Conservation (phyloP, 768 basidiomycete species). For the Ramaria sp. region DNA sequence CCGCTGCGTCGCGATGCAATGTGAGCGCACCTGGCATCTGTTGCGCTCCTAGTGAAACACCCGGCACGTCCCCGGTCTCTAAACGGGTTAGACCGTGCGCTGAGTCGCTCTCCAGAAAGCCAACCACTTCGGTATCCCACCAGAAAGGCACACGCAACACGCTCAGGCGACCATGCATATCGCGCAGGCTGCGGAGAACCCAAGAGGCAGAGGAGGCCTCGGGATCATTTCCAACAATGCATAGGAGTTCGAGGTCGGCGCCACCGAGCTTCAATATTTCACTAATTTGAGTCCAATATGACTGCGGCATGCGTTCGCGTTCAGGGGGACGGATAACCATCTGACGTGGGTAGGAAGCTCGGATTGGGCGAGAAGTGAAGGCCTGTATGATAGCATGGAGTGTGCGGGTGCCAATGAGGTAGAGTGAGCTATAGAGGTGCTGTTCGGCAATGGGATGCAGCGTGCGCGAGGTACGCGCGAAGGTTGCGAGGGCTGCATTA, state of each 20-base stretch:
- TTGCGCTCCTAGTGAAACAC: not conserved
- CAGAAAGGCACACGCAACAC: conserved; percentile 1
- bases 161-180: not conserved
- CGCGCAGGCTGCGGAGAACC: conserved; percentile 3
- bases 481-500: not conserved
- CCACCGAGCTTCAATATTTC: not conserved
- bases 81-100: conserved; percentile 2
- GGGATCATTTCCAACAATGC: not conserved
- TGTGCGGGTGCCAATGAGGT: not conserved
- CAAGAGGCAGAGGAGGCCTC: not conserved
- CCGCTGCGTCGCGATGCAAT: not conserved
- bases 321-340: not conserved
- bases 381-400: not conserved
- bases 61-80: not conserved
- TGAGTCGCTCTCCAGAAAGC: conserved; percentile 1
- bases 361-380: not conserved
- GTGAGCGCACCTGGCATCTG: not conserved
- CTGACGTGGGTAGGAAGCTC: not conserved
- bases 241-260: not conserved
- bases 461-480: conserved; percentile 1
- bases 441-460: conserved; percentile 4
- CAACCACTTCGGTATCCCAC: conserved; percentile 1
- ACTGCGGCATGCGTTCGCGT: not conserved
- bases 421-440: not conserved
- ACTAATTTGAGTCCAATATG: conserved; percentile 1